Percentiles rank a stretch among this genome's conserved stretches.
Evolutionary conservation across 257 asterid species (phyloP).

Genomic region (Paulownia fortunei): DNA sequence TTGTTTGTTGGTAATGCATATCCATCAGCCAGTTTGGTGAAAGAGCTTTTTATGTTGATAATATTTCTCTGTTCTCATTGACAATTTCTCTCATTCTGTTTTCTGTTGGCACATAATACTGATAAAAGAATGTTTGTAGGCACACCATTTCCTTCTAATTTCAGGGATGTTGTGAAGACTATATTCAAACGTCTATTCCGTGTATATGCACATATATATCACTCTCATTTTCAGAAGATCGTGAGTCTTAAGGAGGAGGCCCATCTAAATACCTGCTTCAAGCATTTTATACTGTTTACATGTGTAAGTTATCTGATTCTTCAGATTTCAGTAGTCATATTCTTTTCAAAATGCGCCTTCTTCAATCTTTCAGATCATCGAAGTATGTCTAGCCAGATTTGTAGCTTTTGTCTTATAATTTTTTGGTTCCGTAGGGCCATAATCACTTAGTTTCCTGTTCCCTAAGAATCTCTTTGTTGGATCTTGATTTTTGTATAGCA

Average conservation of each 20-base stretch:
- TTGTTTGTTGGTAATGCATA: neutral
- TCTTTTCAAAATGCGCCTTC: no score
- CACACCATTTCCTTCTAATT: slow-evolving; percentile 80
- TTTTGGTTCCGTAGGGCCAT: no score
- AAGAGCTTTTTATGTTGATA: neutral
- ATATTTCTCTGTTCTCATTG: neutral
- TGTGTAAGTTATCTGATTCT: slow-evolving; percentile 52
- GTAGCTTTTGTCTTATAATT: no score
- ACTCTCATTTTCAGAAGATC: slow-evolving; percentile 82
- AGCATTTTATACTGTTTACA: slow-evolving; percentile 78
- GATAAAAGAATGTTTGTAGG: slow-evolving; percentile 55
- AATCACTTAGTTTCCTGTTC: no score
- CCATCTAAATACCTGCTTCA: slow-evolving; percentile 89
- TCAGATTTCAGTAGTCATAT: neutral
- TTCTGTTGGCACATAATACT: slow-evolving; percentile 15
- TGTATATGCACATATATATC: slow-evolving; percentile 84
- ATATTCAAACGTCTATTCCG: slow-evolving; percentile 85
- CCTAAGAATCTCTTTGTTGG: no score
- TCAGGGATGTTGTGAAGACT: slow-evolving; percentile 83
- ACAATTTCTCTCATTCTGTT: neutral
- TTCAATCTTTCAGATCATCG: neutral
- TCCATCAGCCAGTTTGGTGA: slow-evolving; percentile 18
- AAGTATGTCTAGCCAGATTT: no score
- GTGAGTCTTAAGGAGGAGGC: slow-evolving; percentile 90
- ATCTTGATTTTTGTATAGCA: neutral